phyloP scores from a whole-genome alignment of 192 early-diverging fungal genomes.

The Entomortierella parvispora region DNA sequence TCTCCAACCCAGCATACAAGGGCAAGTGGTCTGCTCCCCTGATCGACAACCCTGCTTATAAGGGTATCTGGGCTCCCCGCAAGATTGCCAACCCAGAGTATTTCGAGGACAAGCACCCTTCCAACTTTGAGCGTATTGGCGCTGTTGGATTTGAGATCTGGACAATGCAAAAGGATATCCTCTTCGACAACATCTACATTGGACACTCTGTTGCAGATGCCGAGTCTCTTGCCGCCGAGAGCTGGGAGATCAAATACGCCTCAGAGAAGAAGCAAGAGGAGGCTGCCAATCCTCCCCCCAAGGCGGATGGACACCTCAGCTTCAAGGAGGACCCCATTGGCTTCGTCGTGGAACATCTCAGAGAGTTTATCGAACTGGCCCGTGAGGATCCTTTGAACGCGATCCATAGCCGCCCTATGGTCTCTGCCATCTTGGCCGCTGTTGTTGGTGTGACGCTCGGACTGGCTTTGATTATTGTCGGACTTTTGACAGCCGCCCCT shows the following conservation, averaged over 20 bases:
- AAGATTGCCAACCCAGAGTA: constrained; percentile 88
- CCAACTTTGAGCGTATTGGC: constrained; percentile 82
- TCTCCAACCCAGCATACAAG: constrained; percentile 88
- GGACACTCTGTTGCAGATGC: constrained; percentile 78
- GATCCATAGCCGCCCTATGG: constrained; percentile 46
- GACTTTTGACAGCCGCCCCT: constrained; percentile 35
- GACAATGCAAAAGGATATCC: constrained; percentile 90
- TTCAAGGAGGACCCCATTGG: constrained; percentile 54
- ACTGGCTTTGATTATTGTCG: constrained; percentile 46
- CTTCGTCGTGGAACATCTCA: constrained; percentile 31
- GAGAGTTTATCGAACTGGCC: constrained; percentile 45
- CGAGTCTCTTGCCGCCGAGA: constrained; percentile 75
- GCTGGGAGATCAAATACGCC: constrained; percentile 80
- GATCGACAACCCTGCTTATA: constrained; percentile 94
- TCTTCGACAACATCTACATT: constrained; percentile 94
- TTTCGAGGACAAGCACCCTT: constrained; percentile 82
- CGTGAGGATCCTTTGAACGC: constrained; percentile 54
- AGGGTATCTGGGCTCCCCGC: constrained; percentile 87
- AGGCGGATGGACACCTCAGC: constrained; percentile 4
- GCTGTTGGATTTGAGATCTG: constrained; percentile 93
- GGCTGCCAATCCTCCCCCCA: constrained; percentile 36
- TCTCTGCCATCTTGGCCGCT: constrained; percentile 41
- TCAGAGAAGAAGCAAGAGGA: constrained; percentile 73
- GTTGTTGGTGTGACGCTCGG: constrained; percentile 31
- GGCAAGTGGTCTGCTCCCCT: constrained; percentile 88